These are phyloP conservation scores for Papiliotrema fonsecae DNA, from an alignment of 1,284 basidiomycete species.

Conservation along the genomic window DNA sequence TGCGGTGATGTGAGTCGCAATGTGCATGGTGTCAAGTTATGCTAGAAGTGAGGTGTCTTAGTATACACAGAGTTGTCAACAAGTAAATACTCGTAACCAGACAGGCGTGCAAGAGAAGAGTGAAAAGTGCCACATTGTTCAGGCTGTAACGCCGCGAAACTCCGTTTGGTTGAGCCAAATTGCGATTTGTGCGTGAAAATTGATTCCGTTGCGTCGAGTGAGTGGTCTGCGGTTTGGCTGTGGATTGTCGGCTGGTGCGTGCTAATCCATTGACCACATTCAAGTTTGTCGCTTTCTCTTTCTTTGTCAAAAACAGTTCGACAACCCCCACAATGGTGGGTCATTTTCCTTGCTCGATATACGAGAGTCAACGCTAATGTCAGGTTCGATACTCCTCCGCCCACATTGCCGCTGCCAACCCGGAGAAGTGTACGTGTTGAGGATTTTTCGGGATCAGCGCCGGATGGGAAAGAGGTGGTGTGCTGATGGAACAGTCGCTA, in stretches of 20 bases:
- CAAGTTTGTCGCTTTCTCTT: not conserved
- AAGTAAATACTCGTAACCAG: too few species aligned
- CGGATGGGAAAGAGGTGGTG: too few species aligned
- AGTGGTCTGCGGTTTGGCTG: not conserved
- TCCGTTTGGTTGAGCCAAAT: not conserved
- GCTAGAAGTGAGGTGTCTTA: too few species aligned
- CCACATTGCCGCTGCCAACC: conserved; percentile 70
- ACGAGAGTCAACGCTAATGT: too few species aligned
- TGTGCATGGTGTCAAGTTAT: too few species aligned
- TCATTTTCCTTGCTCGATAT: too few species aligned
- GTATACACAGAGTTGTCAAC: too few species aligned
- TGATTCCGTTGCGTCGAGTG: not conserved
- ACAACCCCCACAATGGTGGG: conserved; percentile 6
- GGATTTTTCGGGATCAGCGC: not conserved
- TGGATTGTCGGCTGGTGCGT: not conserved
- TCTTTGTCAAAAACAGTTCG: conserved; percentile 2
- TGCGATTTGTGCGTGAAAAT: not conserved
- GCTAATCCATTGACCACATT: not conserved
- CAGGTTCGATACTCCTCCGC: conserved; percentile 87
- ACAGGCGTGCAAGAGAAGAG: too few species aligned
- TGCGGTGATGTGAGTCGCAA: too few species aligned
- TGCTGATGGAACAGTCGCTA: conserved; percentile 61
- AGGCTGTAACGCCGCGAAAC: not conserved
- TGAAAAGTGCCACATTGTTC: too few species aligned
- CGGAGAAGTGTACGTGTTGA: conserved; percentile 75